These are phyloP conservation scores for Porphyridium purpureum DNA, from an alignment of 23 red algal genomes.

Conservation along the genomic window DNA sequence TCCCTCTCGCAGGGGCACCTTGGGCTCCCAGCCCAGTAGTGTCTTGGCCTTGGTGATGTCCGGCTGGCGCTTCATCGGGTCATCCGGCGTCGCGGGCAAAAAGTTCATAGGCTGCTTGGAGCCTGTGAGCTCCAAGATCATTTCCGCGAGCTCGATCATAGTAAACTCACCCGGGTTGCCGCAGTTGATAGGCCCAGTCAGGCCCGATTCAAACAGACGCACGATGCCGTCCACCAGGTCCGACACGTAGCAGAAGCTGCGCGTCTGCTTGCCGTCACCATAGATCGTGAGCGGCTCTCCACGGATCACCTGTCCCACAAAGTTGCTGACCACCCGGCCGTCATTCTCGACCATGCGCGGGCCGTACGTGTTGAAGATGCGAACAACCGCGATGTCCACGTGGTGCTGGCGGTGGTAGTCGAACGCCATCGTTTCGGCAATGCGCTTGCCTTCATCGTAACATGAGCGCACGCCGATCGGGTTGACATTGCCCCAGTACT, in stretches of 20 bases:
- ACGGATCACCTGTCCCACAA: slow-evolving; percentile 85
- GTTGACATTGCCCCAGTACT: slow-evolving; percentile 99
- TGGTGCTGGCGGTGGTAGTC: slow-evolving; percentile 97
- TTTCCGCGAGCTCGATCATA: slow-evolving; percentile 69
- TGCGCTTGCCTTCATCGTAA: slow-evolving; percentile 98
- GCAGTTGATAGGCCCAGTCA: slow-evolving; percentile 70
- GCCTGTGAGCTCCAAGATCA: slow-evolving; percentile 46
- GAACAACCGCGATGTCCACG: slow-evolving; percentile 89
- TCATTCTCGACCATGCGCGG: slow-evolving; percentile 96
- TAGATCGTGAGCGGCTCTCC: slow-evolving; percentile 90
- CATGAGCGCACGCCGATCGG: slow-evolving; percentile 88
- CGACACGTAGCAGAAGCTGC: slow-evolving; percentile 83
- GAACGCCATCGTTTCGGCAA: slow-evolving; percentile 79
- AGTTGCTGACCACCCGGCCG: slow-evolving; percentile 92
- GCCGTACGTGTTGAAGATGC: slow-evolving; percentile 99
- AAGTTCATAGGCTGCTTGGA: slow-evolving; percentile 42
- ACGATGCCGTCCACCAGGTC: slow-evolving; percentile 96
- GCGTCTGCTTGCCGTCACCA: slow-evolving; percentile 91
- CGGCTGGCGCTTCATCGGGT: slow-evolving; percentile 87
- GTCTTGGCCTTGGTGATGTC: slow-evolving; percentile 72
- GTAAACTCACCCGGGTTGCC: slow-evolving; percentile 97
- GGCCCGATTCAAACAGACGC: slow-evolving; percentile 71
- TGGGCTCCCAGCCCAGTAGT: slow-evolving; percentile 70
- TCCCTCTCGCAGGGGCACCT: slow-evolving; percentile 61
- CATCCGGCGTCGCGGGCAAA: slow-evolving; percentile 83